Conservation (phyloP, 1,284 basidiomycete species). For the Cutaneotrichosporon cavernicola region DNA sequence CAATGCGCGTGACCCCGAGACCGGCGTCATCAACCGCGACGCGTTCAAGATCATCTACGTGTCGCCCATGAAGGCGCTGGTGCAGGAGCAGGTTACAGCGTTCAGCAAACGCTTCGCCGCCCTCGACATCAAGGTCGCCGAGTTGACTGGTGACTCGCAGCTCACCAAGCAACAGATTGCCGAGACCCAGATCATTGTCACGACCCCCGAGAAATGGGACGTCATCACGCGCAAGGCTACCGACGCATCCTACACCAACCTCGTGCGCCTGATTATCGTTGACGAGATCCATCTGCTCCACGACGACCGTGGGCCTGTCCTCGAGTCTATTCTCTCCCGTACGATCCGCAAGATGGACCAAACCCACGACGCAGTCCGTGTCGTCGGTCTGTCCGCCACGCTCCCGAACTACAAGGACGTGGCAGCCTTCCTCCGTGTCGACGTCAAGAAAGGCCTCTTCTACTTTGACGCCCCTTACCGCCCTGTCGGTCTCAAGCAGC, state of each 20-base stretch:
- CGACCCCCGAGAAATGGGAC: constrained; percentile 99
- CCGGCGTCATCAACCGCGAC: constrained; percentile 81
- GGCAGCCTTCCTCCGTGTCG: constrained; percentile 95
- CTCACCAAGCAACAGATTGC: constrained; percentile 97
- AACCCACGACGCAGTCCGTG: constrained; percentile 84
- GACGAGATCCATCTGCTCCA: constrained; percentile 98
- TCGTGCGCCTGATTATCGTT: constrained; percentile 94
- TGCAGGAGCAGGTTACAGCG: constrained; percentile 95
- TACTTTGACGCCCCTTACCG: constrained; percentile 94
- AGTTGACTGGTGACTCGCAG: constrained; percentile 95
- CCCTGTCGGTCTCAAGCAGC: constrained; percentile 92
- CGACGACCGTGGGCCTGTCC: constrained; percentile 95
- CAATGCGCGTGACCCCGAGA: constrained; percentile 78
- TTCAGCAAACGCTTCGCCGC: constrained; percentile 77
- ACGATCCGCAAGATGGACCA: constrained; percentile 95
- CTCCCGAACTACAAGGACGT: constrained; percentile 98
- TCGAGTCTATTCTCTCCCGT: constrained; percentile 87
- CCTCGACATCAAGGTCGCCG: constrained; percentile 86
- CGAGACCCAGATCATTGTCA: constrained; percentile 98
- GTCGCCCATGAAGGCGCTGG: constrained; percentile 98
- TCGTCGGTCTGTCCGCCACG: constrained; percentile 94
- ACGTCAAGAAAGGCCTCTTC: constrained; percentile 88
- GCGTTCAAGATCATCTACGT: constrained; percentile 98
- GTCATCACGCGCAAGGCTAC: constrained; percentile 98
- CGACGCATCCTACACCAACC: constrained; percentile 94